Evolutionary conservation across 2,329 filamentous ascomycete genomes (phyloP).

Genomic region (Neofusicoccum kwambonambiense): DNA sequence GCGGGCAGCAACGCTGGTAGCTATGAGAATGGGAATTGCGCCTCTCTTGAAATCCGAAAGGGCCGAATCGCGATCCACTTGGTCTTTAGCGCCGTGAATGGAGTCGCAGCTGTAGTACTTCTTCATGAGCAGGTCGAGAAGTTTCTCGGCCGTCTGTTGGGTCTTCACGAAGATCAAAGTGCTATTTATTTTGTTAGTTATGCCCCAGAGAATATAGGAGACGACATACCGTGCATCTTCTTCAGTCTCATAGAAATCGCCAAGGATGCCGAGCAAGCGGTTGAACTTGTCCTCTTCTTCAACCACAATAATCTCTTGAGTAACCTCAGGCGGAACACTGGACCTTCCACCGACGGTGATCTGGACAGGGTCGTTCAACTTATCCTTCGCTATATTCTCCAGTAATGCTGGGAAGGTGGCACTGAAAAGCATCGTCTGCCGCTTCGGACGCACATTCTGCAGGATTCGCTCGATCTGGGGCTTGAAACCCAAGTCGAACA

Average conservation of each 20-base stretch:
- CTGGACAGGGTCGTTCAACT: constrained; percentile 79
- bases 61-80: constrained; percentile 87
- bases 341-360: constrained; percentile 88
- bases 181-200: neutral
- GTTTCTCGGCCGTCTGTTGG: constrained; percentile 82
- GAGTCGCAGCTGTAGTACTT: constrained; percentile 91
- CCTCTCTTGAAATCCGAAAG: constrained; percentile 93
- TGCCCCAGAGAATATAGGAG: neutral
- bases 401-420: constrained; percentile 95
- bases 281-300: constrained; percentile 81
- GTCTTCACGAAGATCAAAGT: constrained; percentile 89
- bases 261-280: constrained; percentile 80
- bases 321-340: constrained; percentile 69
- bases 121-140: constrained; percentile 73
- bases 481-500: constrained; percentile 99
- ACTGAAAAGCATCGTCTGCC: constrained; percentile 93
- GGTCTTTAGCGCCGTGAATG: constrained; percentile 91
- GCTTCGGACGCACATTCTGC: constrained; percentile 84
- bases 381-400: constrained; percentile 85
- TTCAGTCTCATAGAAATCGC: constrained; percentile 80
- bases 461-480: constrained; percentile 98
- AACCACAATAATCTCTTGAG: constrained; percentile 81
- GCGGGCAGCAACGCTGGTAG: constrained; percentile 91
- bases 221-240: constrained; percentile 69
- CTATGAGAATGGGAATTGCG: constrained; percentile 83